Evolutionary conservation across 164 flowering plant species (phyloP).

Genomic region (Chloranthus sessilifolius): DNA sequence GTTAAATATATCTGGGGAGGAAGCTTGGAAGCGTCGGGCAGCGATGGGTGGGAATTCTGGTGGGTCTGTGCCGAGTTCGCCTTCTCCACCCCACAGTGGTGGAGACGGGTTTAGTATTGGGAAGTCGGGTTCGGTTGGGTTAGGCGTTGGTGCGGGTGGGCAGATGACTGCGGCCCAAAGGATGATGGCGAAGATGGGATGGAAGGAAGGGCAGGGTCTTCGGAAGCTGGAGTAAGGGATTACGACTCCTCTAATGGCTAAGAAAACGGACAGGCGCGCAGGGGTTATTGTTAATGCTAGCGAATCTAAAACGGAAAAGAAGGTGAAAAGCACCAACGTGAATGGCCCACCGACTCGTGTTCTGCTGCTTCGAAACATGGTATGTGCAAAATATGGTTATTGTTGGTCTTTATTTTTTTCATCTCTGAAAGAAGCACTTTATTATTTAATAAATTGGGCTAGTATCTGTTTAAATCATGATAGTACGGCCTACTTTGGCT

Average conservation of each 20-base stretch:
- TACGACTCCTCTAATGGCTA: conserved; percentile 94
- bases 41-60: conserved; percentile 61
- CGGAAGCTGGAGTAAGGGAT: conserved; percentile 99
- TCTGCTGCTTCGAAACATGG: conserved; percentile 92
- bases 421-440: no score
- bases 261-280: conserved; percentile 91
- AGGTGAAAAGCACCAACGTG: conserved; percentile 75
- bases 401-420: no score
- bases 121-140: conserved; percentile 75
- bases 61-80: conserved; percentile 45
- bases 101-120: conserved; percentile 84
- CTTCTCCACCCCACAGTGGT: conserved; percentile 49
- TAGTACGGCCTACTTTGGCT: no score
- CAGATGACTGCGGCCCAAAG: conserved; percentile 99
- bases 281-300: conserved; percentile 99
- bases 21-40: conserved; percentile 92
- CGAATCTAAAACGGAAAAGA: conserved; percentile 68
- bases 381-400: no score
- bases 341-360: conserved; percentile 92
- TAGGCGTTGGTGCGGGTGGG: conserved; percentile 96
- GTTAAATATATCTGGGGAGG: conserved; percentile 86
- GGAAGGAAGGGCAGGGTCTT: conserved; percentile 99
- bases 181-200: conserved; percentile 99
- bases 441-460: no score
- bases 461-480: no score